Base-by-base conservation (phyloP, 768 basidiomycete genomes). In the Agaricus sinodeliciosus region DNA sequence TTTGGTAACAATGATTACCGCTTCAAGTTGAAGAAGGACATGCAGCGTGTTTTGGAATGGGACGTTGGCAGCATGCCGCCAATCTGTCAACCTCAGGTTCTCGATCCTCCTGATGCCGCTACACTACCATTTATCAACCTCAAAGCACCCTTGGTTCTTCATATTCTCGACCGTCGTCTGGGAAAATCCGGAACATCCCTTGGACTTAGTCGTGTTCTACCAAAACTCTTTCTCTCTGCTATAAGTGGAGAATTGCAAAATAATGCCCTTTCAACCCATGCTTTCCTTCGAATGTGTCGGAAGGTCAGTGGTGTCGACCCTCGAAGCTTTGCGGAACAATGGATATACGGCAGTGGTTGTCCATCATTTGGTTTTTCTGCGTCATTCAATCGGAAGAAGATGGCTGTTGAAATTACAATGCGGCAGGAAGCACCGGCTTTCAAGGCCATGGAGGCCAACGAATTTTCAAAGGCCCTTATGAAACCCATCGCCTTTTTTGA, bases 281-380 rank as follows among this genome's bases (percentile, higher is more conserved):
- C 84, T 18, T 98, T 99, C 70, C 77, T 98, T 55, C 73, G 93
- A 54, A 93, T 82, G 41, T 98, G 94, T 63, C 77, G 94, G 59
- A 98, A 94, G 68, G 88, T 94, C 56, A 90, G 90, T 63, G 91
- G 94, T 9, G 87, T 91, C 15, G 95, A 98, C 63, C 79, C 88
- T 19, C 78, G 88, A 50, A 80, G 82, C 26, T 99, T 99, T 63
- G 90, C 92, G n/a, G 94, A 98, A 62, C 95, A 98, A 66, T 99
- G 96, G 96, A 92, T 99, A 57, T 96, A 94, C 62, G 94, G 94
- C 11, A 93, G 90, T 65, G 96, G 96, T 18, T 96, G 94, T 65
- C 96, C 96, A 0, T 79, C 85, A 2, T 94, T 99, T 65, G 81
- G 80, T 0, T 89, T 99, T 65, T 82, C 84, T 11, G 93, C 95